Evolutionary conservation across 176 grass and related monocot genomes (phyloP).

Genomic region (Ensete ventricosum): DNA sequence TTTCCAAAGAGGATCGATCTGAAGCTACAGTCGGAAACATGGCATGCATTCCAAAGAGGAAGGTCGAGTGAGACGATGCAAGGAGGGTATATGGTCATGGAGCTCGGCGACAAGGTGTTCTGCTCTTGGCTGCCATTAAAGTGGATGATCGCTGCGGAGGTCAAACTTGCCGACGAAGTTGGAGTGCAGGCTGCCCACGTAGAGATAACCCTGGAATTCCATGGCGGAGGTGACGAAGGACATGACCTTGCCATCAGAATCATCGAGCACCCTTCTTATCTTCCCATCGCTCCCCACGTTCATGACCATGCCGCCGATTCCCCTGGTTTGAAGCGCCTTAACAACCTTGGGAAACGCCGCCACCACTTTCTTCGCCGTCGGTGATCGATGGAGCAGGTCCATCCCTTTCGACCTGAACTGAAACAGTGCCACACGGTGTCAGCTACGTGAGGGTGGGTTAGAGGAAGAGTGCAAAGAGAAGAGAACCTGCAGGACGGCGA

Average conservation of each 20-base stretch:
- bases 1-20: too few relatives aligned
- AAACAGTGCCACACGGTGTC: neutral
- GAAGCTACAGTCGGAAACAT: too few relatives aligned
- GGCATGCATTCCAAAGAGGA: too few relatives aligned
- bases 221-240: slow-evolving; percentile 44
- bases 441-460: too few relatives aligned
- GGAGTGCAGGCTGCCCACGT: slow-evolving; percentile 31
- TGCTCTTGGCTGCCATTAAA: too few relatives aligned
- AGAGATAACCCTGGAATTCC: slow-evolving; percentile 56
- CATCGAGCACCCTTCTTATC: slow-evolving; percentile 43
- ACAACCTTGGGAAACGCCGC: slow-evolving; percentile 35
- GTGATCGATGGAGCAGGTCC: slow-evolving; percentile 29
- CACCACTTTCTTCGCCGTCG: slow-evolving; percentile 26
- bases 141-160: too few relatives aligned
- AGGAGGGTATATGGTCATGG: too few relatives aligned
- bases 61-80: too few relatives aligned
- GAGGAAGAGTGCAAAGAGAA: neutral
- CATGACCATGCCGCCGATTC: slow-evolving; percentile 35
- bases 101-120: too few relatives aligned
- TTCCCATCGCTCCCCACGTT: slow-evolving; percentile 48
- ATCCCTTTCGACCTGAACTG: slow-evolving; percentile 26
- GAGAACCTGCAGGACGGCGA: slow-evolving; percentile 42
- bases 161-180: slow-evolving; percentile 56
- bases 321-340: neutral
- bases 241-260: slow-evolving; percentile 41